Percentiles rank a stretch among this genome's conserved stretches.
phyloP scores from a whole-genome alignment of 2,329 filamentous ascomycete species.

The Ophidiomyces ophidiicola region DNA sequence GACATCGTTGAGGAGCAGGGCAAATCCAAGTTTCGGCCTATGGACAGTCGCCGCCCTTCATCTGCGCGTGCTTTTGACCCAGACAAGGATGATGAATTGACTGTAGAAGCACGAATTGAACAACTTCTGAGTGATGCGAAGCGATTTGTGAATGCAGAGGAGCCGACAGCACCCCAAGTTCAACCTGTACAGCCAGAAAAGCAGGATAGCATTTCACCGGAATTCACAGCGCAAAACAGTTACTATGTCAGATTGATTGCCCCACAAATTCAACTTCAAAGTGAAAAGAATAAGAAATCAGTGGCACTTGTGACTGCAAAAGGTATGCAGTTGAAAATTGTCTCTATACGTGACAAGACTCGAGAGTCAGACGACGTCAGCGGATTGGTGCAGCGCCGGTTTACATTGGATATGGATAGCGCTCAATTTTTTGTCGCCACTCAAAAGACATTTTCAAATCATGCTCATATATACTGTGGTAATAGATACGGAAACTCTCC shows the following conservation, averaged over 20 bases:
- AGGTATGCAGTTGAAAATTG: slow-evolving; percentile 93
- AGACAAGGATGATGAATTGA: slow-evolving; percentile 48
- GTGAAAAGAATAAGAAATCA: slow-evolving; percentile 93
- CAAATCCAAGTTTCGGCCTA: slow-evolving; percentile 48
- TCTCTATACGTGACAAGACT: slow-evolving; percentile 96
- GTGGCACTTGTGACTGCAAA: slow-evolving; percentile 96
- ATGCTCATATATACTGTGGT: slow-evolving; percentile 85
- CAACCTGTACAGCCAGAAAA: slow-evolving; percentile 37
- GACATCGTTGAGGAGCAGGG: slow-evolving; percentile 94
- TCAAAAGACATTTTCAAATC: slow-evolving; percentile 76
- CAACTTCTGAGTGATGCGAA: slow-evolving; percentile 75
- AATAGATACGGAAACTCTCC: slow-evolving; percentile 79
- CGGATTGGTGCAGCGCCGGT: slow-evolving; percentile 85
- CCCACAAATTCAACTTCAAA: slow-evolving; percentile 94
- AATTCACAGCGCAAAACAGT: slow-evolving; percentile 82
- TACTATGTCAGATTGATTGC: slow-evolving; percentile 93
- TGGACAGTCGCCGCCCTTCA: slow-evolving; percentile 14
- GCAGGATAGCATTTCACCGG: slow-evolving; percentile 65
- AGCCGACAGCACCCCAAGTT: slow-evolving; percentile 28
- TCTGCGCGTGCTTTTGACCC: slow-evolving; percentile 23
- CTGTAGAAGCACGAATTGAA: slow-evolving; percentile 73
- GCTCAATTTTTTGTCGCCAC: slow-evolving; percentile 97
- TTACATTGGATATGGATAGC: slow-evolving; percentile 91
- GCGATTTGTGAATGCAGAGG: slow-evolving; percentile 65
- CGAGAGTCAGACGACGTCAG: slow-evolving; percentile 85